phyloP scores from a whole-genome alignment of 129 eudicot species.

The Pulicaria dysenterica region DNA sequence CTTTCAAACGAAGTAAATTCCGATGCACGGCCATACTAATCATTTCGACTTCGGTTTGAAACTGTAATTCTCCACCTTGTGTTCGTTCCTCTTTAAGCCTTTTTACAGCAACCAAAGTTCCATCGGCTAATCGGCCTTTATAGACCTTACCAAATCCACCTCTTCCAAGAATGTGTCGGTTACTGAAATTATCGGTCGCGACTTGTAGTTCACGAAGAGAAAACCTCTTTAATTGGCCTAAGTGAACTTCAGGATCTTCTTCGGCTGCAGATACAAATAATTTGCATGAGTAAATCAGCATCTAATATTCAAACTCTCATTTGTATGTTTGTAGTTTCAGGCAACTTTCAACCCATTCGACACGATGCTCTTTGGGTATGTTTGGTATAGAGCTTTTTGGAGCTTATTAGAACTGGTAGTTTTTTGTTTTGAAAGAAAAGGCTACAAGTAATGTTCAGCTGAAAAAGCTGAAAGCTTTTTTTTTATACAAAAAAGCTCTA shows the following conservation, averaged over 20 bases:
- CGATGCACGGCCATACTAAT: constrained; percentile 96
- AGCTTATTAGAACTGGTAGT: too few relatives aligned
- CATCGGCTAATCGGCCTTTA: constrained; percentile 83
- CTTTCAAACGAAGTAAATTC: constrained; percentile 80
- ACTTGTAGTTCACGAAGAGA: constrained; percentile 88
- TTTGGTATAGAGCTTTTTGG: too few relatives aligned
- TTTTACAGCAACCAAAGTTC: constrained; percentile 82
- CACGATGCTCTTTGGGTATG: too few relatives aligned
- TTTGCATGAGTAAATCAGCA: neutral
- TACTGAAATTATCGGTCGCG: constrained; percentile 78
- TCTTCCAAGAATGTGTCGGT: constrained; percentile 76
- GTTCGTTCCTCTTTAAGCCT: constrained; percentile 88
- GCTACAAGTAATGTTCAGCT: too few relatives aligned
- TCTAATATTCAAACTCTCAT: neutral
- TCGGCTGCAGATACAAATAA: constrained; percentile 56
- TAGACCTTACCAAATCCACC: constrained; percentile 96
- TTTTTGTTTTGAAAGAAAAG: too few relatives aligned
- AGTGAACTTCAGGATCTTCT: constrained; percentile 86
- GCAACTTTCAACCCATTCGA: too few relatives aligned
- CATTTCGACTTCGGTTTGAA: constrained; percentile 89
- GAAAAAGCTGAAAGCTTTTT: too few relatives aligned
- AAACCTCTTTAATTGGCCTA: constrained; percentile 84
- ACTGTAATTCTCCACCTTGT: constrained; percentile 91
- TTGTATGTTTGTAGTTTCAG: neutral
- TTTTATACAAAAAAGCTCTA: too few relatives aligned